Evolutionary conservation across 257 asterid species (phyloP), one percentile per base, ranked within the genome.

Genomic region (Parsonsia alboflavescens): DNA sequence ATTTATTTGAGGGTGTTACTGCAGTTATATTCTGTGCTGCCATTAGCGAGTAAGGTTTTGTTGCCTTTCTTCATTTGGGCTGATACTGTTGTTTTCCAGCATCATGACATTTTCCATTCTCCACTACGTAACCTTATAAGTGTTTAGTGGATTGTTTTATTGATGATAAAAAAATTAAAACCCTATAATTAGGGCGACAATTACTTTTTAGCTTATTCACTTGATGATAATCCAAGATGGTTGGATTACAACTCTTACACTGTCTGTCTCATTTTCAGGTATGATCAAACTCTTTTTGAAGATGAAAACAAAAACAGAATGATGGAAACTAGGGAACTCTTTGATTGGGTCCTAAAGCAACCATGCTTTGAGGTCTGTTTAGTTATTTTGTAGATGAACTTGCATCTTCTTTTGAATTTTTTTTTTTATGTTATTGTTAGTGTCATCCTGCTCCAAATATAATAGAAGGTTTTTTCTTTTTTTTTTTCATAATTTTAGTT

Each of bases 1-100:
- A 95, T 89, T 89, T 95, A 66, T 95, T 95, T 67, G 99, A 95
- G 85, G 99, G 98, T 53, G 98, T 95, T 73, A 86, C 99, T 62
- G 99, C 98, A 73, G 98, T 95, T 77, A 95, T 95, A 81, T 95
- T 95, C 85, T 95, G 99, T 88, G 98, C 98, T 15, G 90, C 99
- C 71, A 88, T 95, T 73, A 95, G 97, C 91, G 99, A 95, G 99
- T 95, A 87, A 80, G 93, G 44, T 52, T 83, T 70, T 77, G 12
- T 62, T 82, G 50, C 70, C 61, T 68, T 73, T 48, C 76, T 70
- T 69, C 42, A 49, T 70, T 49, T 44, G 26, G 58, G 28, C 26
- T 28, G 58, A 41, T 44, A 41, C 21, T 8, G 63, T 10, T 42
- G 33, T 30, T 12, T 21, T 48, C 21, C 49, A 41, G 33, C n/a